These are phyloP conservation scores for Tolypocladium inflatum DNA, from an alignment of 2,329 filamentous ascomycete species.

Conservation along the genomic window DNA sequence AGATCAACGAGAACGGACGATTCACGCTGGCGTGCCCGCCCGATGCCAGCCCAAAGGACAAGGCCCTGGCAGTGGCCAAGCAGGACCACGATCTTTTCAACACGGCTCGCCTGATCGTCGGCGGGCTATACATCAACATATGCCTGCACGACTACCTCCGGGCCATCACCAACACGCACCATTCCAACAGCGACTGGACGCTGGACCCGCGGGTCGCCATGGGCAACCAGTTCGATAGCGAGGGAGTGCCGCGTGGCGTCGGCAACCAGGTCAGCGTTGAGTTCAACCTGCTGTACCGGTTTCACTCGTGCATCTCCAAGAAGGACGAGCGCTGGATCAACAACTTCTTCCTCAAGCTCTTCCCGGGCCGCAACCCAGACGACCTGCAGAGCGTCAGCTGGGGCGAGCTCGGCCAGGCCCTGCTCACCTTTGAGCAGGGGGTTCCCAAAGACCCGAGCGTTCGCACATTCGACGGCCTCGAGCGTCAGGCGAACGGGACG, in stretches of 20 bases:
- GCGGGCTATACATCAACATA: constrained; percentile 48
- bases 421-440: constrained; percentile 27
- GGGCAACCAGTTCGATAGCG: constrained; percentile 31
- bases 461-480: constrained; percentile 38
- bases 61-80: constrained; percentile 25
- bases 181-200: constrained; percentile 49
- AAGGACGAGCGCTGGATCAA: constrained; percentile 55
- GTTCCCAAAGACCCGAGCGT: constrained; percentile 32
- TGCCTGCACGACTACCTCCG: constrained; percentile 50
- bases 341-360: constrained; percentile 38
- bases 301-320: constrained; percentile 51
- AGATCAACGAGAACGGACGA: constrained; percentile 58
- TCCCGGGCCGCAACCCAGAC: constrained; percentile 19
- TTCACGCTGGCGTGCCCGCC: constrained; percentile 35
- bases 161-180: constrained; percentile 51
- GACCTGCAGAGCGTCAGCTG: constrained; percentile 23
- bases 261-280: constrained; percentile 61
- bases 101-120: constrained; percentile 41
- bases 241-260: constrained; percentile 42
- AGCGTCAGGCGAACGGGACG: constrained; percentile 37
- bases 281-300: constrained; percentile 60
- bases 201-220: constrained; percentile 55
- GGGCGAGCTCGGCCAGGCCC: constrained; percentile 26
- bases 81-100: constrained; percentile 47
- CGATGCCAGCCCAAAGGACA: constrained; percentile 16